Base-by-base conservation (phyloP, 164 flowering plant species). In the Piper longum region DNA sequence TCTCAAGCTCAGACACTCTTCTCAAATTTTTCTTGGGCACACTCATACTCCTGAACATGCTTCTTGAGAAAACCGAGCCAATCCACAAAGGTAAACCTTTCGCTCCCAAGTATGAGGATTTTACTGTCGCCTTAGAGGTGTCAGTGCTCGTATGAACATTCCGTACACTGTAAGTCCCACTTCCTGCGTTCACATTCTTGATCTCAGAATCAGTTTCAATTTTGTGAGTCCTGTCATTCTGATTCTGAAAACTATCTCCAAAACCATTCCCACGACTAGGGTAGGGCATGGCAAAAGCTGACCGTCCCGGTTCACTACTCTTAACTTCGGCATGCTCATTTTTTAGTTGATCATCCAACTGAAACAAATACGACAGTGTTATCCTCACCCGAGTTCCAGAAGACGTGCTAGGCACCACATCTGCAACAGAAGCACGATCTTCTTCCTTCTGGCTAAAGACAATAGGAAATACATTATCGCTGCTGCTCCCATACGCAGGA, bases 361-460 rank as follows among this genome's bases (percentile, higher is more conserved):
- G 66, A 64, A 69, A 69, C 51, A 69, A 51, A 57, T 67, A 63
- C 59, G 59, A 59, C 18, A 69, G 64, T 39, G 71, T 69, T 19
- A 18, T 59, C 41, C 71, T 64, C 4, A 41, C 64, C 42, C 64
- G 44, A 42, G 16, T 55, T 1, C 64, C 62, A 41, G 51, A 41
- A 19, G 71, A 54, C 41, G 48, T 54, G 14, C 56, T 63, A 42
- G 17, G 63, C 19, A 26, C 14, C 19, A 26, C 14, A 6, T 43
- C 70, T 7, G 59, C 16, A 56, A 42, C 43, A n/a, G 36, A 41
- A n/a, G 17, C 19, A 16, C 61, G 43, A 56, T 43, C 16, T 6
- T 55, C 59, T 51, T 42, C 55, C n/a, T 67, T 67, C 42, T 54
- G 60, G 43, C 39, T 26, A 43, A 12, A 26, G 11, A 8, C 43